Percentiles rank a stretch among this genome's conserved stretches.
phyloP scores from a whole-genome alignment of 768 basidiomycete genomes.

The Fistulinella prunicolor region DNA sequence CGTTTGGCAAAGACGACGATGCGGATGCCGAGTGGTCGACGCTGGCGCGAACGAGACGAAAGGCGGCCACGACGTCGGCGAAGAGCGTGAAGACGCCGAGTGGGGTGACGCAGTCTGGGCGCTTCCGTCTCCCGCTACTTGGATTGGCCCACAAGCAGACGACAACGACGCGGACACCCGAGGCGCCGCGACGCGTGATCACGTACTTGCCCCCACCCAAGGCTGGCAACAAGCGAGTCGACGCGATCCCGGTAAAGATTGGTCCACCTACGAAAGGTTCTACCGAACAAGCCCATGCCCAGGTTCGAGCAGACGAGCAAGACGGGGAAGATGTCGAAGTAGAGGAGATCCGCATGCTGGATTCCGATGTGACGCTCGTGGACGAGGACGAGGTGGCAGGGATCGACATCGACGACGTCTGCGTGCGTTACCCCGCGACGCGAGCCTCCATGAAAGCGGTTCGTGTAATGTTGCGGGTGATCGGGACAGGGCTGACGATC shows the following conservation, averaged over 20 bases:
- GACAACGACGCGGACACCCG: not conserved
- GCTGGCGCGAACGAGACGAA: not conserved
- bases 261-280: not conserved
- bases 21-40: slow-evolving; percentile 23
- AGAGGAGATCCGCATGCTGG: slow-evolving; percentile 7
- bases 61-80: not conserved
- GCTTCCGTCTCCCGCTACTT: slow-evolving; percentile 20
- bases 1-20: slow-evolving; percentile 19
- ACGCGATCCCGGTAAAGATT: not conserved
- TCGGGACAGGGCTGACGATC: slow-evolving; percentile 1
- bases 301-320: not conserved
- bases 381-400: slow-evolving; percentile 16
- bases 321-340: slow-evolving; percentile 1
- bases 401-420: slow-evolving; percentile 20
- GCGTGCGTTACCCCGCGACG: slow-evolving; percentile 16
- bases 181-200: slow-evolving; percentile 22
- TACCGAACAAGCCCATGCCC: not conserved
- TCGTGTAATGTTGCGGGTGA: not conserved
- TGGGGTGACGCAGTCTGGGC: slow-evolving; percentile 17
- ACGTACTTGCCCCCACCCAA: slow-evolving; percentile 30
- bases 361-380: slow-evolving; percentile 31
- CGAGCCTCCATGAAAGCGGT: slow-evolving; percentile 25
- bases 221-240: not conserved
- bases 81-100: not conserved
- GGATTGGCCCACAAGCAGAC: not conserved